Evolutionary conservation across 2,329 filamentous ascomycete genomes (phyloP).

Genomic region (Paraphaeosphaeria minitans): DNA sequence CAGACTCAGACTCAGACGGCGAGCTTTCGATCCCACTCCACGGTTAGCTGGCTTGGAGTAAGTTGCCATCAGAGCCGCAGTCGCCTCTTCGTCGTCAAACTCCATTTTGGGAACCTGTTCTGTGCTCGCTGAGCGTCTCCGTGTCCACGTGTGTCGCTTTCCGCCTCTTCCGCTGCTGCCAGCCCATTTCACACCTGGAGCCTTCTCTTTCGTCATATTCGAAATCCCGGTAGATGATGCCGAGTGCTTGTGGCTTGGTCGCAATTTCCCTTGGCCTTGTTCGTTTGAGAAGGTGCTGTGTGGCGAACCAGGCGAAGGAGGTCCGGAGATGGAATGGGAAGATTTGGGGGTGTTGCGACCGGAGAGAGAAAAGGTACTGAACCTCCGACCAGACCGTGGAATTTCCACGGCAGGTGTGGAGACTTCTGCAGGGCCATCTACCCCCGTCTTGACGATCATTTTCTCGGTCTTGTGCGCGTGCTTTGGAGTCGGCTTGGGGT

Average conservation of each 20-base stretch:
- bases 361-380: slow-evolving; percentile 47
- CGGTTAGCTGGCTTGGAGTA: slow-evolving; percentile 60
- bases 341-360: slow-evolving; percentile 43
- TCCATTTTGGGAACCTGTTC: slow-evolving; percentile 37
- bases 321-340: slow-evolving; percentile 42
- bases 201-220: slow-evolving; percentile 30
- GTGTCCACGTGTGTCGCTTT: slow-evolving; percentile 30
- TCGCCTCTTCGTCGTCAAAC: slow-evolving; percentile 31
- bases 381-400: slow-evolving; percentile 32
- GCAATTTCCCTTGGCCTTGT: slow-evolving; percentile 21
- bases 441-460: slow-evolving; percentile 36
- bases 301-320: slow-evolving; percentile 45
- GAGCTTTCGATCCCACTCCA: slow-evolving; percentile 77
- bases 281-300: slow-evolving; percentile 37
- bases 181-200: slow-evolving; percentile 38
- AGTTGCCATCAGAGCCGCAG: slow-evolving; percentile 41
- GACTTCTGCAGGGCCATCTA: slow-evolving; percentile 33
- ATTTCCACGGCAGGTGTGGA: slow-evolving; percentile 30
- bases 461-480: slow-evolving; percentile 22
- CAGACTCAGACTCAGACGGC: slow-evolving; percentile 75
- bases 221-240: slow-evolving; percentile 38
- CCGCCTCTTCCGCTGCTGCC: slow-evolving; percentile 24
- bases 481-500: slow-evolving; percentile 11
- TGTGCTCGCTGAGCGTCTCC: slow-evolving; percentile 45
- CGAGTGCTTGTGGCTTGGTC: slow-evolving; percentile 24